Conservation (phyloP, 371 early-diverging fungal species). For the Mucor lusitanicus region DNA sequence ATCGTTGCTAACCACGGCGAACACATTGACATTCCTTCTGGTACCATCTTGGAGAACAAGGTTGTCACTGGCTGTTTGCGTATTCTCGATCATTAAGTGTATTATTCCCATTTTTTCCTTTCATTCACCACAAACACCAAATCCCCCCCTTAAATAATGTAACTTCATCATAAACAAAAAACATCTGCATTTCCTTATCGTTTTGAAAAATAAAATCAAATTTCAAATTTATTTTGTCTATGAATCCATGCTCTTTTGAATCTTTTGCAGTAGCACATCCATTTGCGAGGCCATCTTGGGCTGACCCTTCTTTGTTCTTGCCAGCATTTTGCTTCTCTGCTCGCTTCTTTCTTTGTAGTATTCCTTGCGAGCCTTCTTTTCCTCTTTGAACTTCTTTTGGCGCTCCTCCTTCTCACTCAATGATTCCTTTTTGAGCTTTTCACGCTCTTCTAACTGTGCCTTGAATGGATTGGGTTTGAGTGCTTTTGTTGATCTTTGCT, state of each 20-base stretch:
- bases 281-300: constrained; percentile 69
- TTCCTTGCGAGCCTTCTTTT: constrained; percentile 49
- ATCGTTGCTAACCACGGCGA: constrained; percentile 97
- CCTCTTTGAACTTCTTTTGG: constrained; percentile 35
- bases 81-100: constrained; percentile 73
- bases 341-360: constrained; percentile 61
- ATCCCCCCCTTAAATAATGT: background rate
- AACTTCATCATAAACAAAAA: background rate
- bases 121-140: background rate
- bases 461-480: constrained; percentile 67
- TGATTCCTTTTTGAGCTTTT: constrained; percentile 44
- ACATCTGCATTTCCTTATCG: background rate
- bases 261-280: constrained; percentile 58
- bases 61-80: constrained; percentile 97
- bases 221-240: background rate
- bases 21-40: constrained; percentile 98
- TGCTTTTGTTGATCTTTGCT: constrained; percentile 2
- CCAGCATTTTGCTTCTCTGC: constrained; percentile 57
- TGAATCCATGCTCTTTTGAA: constrained; percentile 41
- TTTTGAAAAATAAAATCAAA: constrained; percentile 6
- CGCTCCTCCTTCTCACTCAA: constrained; percentile 38
- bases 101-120: background rate
- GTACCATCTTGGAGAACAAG: constrained; percentile 97
- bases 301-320: constrained; percentile 63
- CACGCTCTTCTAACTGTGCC: constrained; percentile 52